These are phyloP conservation scores for Geranium rotundifolium DNA, from an alignment of 345 rosid genomes.

Conservation along the genomic window DNA sequence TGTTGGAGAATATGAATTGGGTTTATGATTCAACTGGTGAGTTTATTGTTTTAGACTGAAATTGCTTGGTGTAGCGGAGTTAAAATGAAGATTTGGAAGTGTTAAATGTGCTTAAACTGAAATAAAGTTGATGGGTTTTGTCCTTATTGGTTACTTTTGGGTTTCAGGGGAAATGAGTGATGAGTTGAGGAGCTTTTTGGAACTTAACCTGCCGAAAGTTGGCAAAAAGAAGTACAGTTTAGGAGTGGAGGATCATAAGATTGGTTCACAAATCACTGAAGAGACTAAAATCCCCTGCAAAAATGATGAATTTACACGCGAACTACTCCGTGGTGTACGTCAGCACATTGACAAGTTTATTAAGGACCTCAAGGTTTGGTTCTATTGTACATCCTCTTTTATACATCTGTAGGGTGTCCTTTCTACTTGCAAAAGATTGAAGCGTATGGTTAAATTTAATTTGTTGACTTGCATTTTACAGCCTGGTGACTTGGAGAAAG, in stretches of 20 bases:
- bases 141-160: neutral
- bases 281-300: constrained; percentile 75
- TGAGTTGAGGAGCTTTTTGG: constrained; percentile 76
- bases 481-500: constrained; percentile 87
- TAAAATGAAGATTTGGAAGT: too few species aligned
- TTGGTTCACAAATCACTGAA: constrained; percentile 77
- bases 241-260: constrained; percentile 78
- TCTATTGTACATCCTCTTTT: neutral
- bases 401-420: neutral
- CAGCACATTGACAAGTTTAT: constrained; percentile 72
- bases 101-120: too few species aligned
- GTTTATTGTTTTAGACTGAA: too few species aligned
- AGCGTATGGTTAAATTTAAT: neutral
- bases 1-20: too few species aligned
- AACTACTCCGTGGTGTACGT: constrained; percentile 83
- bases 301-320: constrained; percentile 73
- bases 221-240: constrained; percentile 73
- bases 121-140: neutral
- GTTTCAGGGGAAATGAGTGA: constrained; percentile 54
- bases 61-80: too few species aligned
- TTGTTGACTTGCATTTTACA: constrained; percentile 9
- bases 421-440: neutral
- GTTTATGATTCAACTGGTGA: too few species aligned
- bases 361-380: constrained; percentile 78
- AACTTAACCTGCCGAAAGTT: constrained; percentile 79